Evolutionary conservation across 768 basidiomycete species (phyloP).

Genomic region (Tulasnella sp.): DNA sequence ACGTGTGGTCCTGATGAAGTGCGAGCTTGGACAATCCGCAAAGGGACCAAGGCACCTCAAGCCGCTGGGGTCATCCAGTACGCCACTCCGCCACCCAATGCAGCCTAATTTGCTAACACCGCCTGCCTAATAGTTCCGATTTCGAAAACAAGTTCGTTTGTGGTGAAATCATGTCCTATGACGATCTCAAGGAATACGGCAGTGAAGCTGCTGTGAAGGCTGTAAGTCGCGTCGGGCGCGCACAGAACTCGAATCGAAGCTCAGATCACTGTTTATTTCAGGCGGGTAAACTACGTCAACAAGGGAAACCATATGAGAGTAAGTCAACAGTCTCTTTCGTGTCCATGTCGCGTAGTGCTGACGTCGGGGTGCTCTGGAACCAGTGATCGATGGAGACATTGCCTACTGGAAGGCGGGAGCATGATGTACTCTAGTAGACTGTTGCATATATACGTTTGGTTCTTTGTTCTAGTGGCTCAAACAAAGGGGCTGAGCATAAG

Average conservation of each 20-base stretch:
- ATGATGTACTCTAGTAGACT: conserved; percentile 30
- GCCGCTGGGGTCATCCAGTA: conserved; percentile 98
- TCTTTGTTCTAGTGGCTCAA: background rate
- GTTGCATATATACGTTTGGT: background rate
- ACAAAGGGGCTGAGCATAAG: conserved; percentile 15
- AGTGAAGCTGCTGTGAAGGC: conserved; percentile 90
- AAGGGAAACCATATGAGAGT: conserved; percentile 97
- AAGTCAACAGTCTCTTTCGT: conserved; percentile 35
- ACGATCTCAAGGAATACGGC: conserved; percentile 86
- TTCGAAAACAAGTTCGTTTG: conserved; percentile 98
- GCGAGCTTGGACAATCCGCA: conserved; percentile 95
- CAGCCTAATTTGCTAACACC: background rate
- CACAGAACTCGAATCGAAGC: background rate
- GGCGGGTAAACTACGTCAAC: conserved; percentile 87
- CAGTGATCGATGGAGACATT: conserved; percentile 86
- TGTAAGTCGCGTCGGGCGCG: conserved; percentile 35
- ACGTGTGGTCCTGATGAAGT: conserved; percentile 97
- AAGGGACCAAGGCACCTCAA: conserved; percentile 90
- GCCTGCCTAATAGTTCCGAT: conserved; percentile 58
- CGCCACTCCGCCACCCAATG: conserved; percentile 34
- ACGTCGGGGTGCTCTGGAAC: background rate
- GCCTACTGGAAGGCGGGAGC: conserved; percentile 86
- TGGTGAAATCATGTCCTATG: conserved; percentile 92
- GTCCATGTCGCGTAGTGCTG: background rate
- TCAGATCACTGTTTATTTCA: conserved; percentile 26